Percentiles rank a stretch among this genome's conserved stretches.
These are phyloP conservation scores for Neurospora sp. DNA, from an alignment of 495 filamentous ascomycete species.

Conservation along the genomic window DNA sequence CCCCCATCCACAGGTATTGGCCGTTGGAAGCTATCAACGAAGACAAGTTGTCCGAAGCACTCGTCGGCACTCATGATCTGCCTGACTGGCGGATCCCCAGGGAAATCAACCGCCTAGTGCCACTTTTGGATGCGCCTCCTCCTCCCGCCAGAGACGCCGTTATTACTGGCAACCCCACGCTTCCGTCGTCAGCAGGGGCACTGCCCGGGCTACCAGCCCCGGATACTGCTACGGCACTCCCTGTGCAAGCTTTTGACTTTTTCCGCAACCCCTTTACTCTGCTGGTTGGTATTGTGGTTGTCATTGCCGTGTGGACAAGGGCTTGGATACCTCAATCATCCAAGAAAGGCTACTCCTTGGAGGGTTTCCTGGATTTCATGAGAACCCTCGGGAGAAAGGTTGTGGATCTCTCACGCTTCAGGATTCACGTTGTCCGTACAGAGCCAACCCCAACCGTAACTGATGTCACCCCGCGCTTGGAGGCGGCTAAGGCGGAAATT, in stretches of 20 bases:
- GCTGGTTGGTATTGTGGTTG: conserved; percentile 22
- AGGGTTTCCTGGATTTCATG: not conserved
- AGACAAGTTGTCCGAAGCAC: conserved; percentile 15
- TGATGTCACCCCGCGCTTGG: not conserved
- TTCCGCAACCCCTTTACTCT: conserved; percentile 39
- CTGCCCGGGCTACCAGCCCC: not conserved
- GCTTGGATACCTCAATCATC: not conserved
- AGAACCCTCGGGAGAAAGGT: not conserved
- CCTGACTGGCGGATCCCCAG: conserved; percentile 12
- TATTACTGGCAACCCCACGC: not conserved
- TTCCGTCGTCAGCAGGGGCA: not conserved
- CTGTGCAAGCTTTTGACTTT: conserved; percentile 7
- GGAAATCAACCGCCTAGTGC: not conserved
- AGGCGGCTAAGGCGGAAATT: not conserved
- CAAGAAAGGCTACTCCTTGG: not conserved
- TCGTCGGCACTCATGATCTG: conserved; percentile 36
- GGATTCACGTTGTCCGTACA: not conserved
- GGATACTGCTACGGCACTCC: not conserved
- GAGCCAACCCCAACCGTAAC: not conserved
- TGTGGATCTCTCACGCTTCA: not conserved
- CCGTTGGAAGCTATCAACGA: conserved; percentile 32
- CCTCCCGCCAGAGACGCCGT: not conserved
- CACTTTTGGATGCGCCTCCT: not conserved
- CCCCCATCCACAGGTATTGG: conserved; percentile 54
- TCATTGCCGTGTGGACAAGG: conserved; percentile 4